Evolutionary conservation across 139 green algal species (phyloP).

Genomic region (Coccomyxa sp.): DNA sequence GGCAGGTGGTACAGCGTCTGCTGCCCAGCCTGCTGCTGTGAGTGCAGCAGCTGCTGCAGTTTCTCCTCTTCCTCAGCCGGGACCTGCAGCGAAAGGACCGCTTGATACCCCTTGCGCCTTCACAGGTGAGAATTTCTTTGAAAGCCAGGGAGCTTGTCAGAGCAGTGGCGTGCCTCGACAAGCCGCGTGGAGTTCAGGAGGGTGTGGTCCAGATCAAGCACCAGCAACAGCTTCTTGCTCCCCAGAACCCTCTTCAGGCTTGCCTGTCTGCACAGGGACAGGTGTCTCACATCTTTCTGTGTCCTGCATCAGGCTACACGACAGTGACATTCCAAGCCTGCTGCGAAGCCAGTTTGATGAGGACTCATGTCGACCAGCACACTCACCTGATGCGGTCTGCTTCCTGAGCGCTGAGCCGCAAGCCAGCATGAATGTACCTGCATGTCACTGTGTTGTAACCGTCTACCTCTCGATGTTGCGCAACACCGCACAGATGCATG

Average conservation of each 20-base stretch:
- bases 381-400: constrained; percentile 34
- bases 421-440: constrained; percentile 34
- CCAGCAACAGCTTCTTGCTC: constrained; percentile 49
- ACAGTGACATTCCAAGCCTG: not conserved
- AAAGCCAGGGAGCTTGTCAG: not conserved
- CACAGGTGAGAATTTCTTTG: not conserved
- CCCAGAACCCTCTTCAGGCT: constrained; percentile 7
- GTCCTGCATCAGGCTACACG: not conserved
- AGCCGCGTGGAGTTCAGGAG: constrained; percentile 76
- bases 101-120: no score
- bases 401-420: constrained; percentile 40
- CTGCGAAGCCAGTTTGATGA: no score
- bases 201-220: constrained; percentile 96
- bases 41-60: not conserved
- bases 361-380: not conserved
- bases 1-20: constrained; percentile 29
- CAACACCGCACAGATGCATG: no score
- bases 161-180: not conserved
- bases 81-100: not conserved
- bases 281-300: not conserved
- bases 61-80: not conserved
- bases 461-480: no score
- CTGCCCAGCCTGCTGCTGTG: no score
- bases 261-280: constrained; percentile 7
- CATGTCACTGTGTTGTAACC: no score